Conservation (phyloP, 2,329 filamentous ascomycete species). For the Ceratocystis papillata region DNA sequence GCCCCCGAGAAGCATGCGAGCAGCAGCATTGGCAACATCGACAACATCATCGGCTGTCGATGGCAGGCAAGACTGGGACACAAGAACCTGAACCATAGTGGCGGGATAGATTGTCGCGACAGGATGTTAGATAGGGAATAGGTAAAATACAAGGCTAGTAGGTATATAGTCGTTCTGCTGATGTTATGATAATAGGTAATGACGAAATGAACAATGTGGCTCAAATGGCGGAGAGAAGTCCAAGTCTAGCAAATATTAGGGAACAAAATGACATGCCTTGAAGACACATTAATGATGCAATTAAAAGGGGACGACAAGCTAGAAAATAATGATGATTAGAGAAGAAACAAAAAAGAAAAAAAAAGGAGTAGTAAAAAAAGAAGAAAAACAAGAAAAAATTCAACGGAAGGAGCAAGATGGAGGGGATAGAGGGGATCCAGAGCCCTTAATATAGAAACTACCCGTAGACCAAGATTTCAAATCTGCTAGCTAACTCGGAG, state of each 20-base stretch:
- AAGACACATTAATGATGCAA: not conserved
- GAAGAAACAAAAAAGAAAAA: not conserved
- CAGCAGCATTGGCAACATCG: conserved; percentile 17
- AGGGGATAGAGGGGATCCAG: not conserved
- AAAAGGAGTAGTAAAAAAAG: not conserved
- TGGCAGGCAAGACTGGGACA: conserved; percentile 5
- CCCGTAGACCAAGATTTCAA: not conserved
- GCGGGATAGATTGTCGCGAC: not conserved
- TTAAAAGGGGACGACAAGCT: not conserved
- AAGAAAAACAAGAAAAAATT: conserved; percentile 6
- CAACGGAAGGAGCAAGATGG: not conserved
- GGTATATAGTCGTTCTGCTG: not conserved
- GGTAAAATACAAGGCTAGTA: not conserved
- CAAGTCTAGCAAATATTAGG: not conserved
- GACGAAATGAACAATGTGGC: not conserved
- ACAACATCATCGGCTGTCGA: not conserved
- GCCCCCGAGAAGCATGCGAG: conserved; percentile 16
- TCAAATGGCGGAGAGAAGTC: not conserved
- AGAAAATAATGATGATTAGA: not conserved
- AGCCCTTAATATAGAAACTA: conserved; percentile 6
- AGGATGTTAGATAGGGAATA: not conserved
- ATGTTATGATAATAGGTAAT: not conserved
- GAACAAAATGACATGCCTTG: not conserved
- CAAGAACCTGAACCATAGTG: conserved; percentile 13
- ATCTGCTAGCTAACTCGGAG: conserved; percentile 2